Conservation (phyloP, 73 alveolate genomes). For the Uronychia binucleata region DNA sequence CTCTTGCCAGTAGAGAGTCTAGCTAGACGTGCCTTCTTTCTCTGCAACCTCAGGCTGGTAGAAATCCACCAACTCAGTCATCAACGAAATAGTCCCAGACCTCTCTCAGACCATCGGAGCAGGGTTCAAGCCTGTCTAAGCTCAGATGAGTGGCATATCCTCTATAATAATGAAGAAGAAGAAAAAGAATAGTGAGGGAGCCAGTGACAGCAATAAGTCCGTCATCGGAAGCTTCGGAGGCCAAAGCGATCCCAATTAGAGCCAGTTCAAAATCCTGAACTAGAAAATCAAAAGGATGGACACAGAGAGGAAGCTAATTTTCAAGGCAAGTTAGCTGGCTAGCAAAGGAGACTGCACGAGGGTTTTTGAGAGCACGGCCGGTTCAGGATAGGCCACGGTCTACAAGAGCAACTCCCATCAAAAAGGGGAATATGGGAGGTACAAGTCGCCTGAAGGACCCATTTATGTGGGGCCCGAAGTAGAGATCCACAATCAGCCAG, state of each 20-base stretch:
- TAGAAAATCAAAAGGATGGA: not conserved
- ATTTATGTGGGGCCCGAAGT: too few species aligned
- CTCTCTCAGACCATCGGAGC: not conserved
- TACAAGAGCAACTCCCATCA: too few species aligned
- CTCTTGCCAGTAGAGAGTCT: too few species aligned
- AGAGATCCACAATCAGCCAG: too few species aligned
- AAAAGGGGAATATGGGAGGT: too few species aligned
- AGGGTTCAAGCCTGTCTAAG: not conserved
- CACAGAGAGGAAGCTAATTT: not conserved
- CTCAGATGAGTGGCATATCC: not conserved
- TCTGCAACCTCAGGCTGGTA: not conserved
- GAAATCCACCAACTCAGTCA: not conserved
- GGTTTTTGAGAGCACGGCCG: not conserved
- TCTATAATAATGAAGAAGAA: not conserved
- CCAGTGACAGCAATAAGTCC: not conserved
- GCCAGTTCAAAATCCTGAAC: not conserved
- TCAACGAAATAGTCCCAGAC: not conserved
- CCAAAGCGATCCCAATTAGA: not conserved
- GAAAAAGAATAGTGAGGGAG: not conserved
- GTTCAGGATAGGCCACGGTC: too few species aligned
- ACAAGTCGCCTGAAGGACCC: too few species aligned
- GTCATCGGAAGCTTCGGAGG: not conserved
- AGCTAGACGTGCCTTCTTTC: not conserved
- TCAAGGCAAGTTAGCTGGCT: not conserved
- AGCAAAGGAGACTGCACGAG: not conserved